Base-by-base conservation (phyloP, 164 flowering plant genomes). In the Macadamia integrifolia region DNA sequence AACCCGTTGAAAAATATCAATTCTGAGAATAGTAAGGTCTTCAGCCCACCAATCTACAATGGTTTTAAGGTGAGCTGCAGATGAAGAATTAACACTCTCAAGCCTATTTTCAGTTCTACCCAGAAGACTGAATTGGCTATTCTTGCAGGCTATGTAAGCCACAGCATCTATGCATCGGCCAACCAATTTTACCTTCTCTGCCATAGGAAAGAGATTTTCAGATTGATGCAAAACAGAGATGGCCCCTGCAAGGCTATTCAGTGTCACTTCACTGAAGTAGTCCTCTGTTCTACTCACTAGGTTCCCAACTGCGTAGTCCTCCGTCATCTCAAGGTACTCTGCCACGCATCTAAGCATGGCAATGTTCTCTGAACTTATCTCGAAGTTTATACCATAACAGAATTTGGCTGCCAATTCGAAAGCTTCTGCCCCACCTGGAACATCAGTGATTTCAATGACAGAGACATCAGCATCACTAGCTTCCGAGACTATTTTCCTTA, bases 21-120 rank as follows among this genome's bases (percentile, higher is more conserved):
- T 85, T 71, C 94, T 77, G 3, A 94, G 84, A 44, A 82, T 77
- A 32, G 88, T 79, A 46, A 94, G 73, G 74, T 94, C 98, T 66
- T 91, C 98, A 50, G 95, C 90, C 98, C 98, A 93, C 96, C 96
- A 91, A 77, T 91, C 93, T 32, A 85, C 93, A 15, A 86, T 63
- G 6, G 84, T 74, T 73, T 83, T 86, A 15, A 80, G 69, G 12
- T 78, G 78, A 58, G 85, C 58, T 3, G 57, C 62, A 1, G 66
- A 18, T 1, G 83, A 53, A 60, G 87, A 73, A 66, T 68, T 64
- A 9, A 69, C 40, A 58, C 53, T 74, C 32, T 83, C 84, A 58
- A 46, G 58, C 67, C 73, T 80, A 61, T 76, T 71, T 49, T 82
- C 84, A 10, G 63, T 58, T 68, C 81, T 74, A 1, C 80, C 79